These are phyloP conservation scores for Kodamaea fukazawae DNA, from an alignment of 805 yeast species.

Conservation along the genomic window DNA sequence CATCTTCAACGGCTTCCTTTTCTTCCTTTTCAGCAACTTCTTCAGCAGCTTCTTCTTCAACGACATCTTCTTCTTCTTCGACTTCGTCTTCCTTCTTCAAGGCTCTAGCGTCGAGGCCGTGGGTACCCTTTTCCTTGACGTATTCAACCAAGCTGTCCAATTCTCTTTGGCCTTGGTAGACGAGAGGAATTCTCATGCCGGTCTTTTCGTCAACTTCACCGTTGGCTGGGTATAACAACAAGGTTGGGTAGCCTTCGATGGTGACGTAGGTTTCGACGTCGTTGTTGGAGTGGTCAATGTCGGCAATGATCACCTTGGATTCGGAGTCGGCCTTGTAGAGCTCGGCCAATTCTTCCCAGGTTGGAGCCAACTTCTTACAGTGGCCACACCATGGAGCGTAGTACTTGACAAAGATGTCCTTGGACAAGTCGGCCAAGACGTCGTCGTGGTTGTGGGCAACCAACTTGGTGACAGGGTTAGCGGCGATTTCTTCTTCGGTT, in stretches of 20 bases:
- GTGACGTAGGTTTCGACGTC: conserved; percentile 71
- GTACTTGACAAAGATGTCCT: conserved; percentile 83
- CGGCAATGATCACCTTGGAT: conserved; percentile 68
- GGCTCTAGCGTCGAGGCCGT: conserved; percentile 53
- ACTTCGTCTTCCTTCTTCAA: conserved; percentile 28
- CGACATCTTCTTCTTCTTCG: conserved; percentile 25
- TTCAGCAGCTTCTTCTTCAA: conserved; percentile 12
- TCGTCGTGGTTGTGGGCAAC: conserved; percentile 83
- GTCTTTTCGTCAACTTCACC: conserved; percentile 41
- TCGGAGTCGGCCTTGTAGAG: conserved; percentile 49
- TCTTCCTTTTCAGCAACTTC: conserved; percentile 4
- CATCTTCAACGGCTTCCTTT: conserved; percentile 3
- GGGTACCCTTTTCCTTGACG: conserved; percentile 65
- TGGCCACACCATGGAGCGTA: conserved; percentile 99
- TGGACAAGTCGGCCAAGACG: conserved; percentile 52
- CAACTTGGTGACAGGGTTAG: conserved; percentile 62
- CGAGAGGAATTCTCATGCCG: conserved; percentile 51
- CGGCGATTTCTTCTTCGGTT: conserved; percentile 62
- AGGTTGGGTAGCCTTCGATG: conserved; percentile 89
- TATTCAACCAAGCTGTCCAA: conserved; percentile 68
- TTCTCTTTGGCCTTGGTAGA: conserved; percentile 69
- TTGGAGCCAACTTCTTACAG: conserved; percentile 88
- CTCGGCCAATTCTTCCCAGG: conserved; percentile 81
- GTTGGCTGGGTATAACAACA: conserved; percentile 83
- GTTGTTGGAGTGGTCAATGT: conserved; percentile 85